phyloP scores from a whole-genome alignment of 2,329 filamentous ascomycete species.

The Claviceps sp. region DNA sequence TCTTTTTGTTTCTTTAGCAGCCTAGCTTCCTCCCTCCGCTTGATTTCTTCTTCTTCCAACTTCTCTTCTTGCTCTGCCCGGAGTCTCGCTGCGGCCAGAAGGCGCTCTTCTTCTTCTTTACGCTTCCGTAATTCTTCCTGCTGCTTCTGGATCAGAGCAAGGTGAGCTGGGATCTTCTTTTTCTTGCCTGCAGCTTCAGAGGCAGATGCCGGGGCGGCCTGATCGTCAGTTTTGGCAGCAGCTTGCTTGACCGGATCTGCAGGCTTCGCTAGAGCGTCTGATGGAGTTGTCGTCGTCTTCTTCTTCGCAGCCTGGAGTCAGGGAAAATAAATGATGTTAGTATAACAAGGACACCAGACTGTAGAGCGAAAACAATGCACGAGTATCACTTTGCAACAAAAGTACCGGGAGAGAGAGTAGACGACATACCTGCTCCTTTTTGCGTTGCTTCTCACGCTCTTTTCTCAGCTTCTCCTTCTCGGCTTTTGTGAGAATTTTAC shows the following conservation, averaged over 20 bases:
- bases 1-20: conserved; percentile 73
- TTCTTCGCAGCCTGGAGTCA: conserved; percentile 59
- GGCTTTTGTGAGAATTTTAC: conserved; percentile 81
- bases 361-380: background rate
- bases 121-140: conserved; percentile 60
- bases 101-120: conserved; percentile 52
- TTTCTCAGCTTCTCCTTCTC: conserved; percentile 98
- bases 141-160: conserved; percentile 65
- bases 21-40: conserved; percentile 59
- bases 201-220: conserved; percentile 29
- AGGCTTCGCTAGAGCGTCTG: conserved; percentile 22
- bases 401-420: background rate
- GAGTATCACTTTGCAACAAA: background rate
- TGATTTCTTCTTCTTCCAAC: conserved; percentile 51
- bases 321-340: background rate
- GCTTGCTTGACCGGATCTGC: conserved; percentile 20
- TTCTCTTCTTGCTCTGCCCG: conserved; percentile 53
- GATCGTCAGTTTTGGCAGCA: conserved; percentile 28
- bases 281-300: conserved; percentile 38
- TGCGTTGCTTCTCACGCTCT: conserved; percentile 94
- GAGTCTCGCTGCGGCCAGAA: conserved; percentile 49
- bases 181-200: conserved; percentile 51
- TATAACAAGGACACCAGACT: background rate
- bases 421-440: conserved; percentile 76
- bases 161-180: conserved; percentile 75